Percentiles rank a stretch among this genome's conserved stretches.
Evolutionary conservation across 331 rosid genomes (phyloP).

Genomic region (Arachis monticola): DNA sequence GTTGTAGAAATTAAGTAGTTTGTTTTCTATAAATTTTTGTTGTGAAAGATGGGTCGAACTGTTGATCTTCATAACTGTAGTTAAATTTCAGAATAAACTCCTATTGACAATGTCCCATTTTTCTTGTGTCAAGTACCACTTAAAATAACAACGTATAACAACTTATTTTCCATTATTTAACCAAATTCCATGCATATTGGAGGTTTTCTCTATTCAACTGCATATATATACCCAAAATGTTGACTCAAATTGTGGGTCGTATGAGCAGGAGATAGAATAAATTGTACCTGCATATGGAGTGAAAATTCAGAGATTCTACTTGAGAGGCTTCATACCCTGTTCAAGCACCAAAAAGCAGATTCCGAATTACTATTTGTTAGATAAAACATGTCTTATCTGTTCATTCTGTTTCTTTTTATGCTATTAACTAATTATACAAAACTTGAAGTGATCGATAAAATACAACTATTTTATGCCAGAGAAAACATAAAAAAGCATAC

Average conservation of each 20-base stretch:
- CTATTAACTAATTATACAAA: conserved; percentile 5
- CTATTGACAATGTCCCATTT: conserved; percentile 4
- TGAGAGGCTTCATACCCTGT: conserved; percentile 78
- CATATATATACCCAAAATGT: conserved; percentile 5
- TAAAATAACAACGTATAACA: not conserved
- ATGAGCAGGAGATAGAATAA: conserved; percentile 26
- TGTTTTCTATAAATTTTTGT: not conserved
- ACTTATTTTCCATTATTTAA: conserved; percentile 30
- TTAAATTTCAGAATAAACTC: conserved; percentile 1
- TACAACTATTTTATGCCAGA: not conserved
- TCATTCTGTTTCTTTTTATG: not conserved
- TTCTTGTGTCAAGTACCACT: not conserved
- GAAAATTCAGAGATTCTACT: conserved; percentile 44
- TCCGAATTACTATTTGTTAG: conserved; percentile 8
- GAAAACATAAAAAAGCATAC: conserved; percentile 38
- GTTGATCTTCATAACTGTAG: not conserved
- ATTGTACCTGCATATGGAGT: conserved; percentile 36
- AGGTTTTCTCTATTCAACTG: conserved; percentile 34
- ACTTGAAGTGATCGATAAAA: conserved; percentile 8
- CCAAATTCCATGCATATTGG: not conserved
- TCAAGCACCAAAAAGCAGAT: conserved; percentile 29
- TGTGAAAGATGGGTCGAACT: not conserved
- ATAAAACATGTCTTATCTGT: not conserved
- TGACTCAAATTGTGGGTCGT: conserved; percentile 13
- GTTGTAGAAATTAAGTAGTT: not conserved